Evolutionary conservation across 352 stramenopile genomes (phyloP).

Genomic region (Globisporangium spiculum): DNA sequence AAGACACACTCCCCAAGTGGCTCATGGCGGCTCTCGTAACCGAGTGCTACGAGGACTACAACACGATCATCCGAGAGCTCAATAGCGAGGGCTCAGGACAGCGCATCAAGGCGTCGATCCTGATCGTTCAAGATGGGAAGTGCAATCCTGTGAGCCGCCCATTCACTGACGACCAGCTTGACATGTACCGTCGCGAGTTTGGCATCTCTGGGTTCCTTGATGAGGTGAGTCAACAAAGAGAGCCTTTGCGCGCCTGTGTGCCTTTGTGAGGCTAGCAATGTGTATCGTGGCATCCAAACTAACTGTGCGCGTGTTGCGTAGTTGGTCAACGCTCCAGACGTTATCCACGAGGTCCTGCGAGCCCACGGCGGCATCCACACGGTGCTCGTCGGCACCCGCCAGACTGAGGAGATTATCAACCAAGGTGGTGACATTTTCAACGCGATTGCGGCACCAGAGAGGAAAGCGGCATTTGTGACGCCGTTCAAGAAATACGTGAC

Average conservation of each 20-base stretch:
- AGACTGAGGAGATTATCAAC: constrained; percentile 81
- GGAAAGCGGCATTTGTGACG: constrained; percentile 76
- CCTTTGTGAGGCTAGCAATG: neutral
- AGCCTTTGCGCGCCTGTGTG: neutral
- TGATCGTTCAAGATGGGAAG: constrained; percentile 63
- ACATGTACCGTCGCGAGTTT: constrained; percentile 42
- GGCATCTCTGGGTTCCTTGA: constrained; percentile 78
- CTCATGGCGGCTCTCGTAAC: constrained; percentile 69
- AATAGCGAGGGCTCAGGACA: constrained; percentile 42
- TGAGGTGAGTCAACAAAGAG: constrained; percentile 24
- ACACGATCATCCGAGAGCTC: constrained; percentile 68
- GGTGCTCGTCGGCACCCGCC: constrained; percentile 67
- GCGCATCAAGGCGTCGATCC: constrained; percentile 60
- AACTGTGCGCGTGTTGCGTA: neutral
- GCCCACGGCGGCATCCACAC: constrained; percentile 70
- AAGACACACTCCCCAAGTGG: constrained; percentile 82
- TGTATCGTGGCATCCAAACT: neutral
- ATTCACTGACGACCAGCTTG: constrained; percentile 59
- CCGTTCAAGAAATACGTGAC: constrained; percentile 87
- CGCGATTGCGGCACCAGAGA: constrained; percentile 44
- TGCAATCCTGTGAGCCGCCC: constrained; percentile 51
- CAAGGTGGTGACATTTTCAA: constrained; percentile 60
- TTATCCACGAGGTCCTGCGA: constrained; percentile 80
- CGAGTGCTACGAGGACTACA: constrained; percentile 82
- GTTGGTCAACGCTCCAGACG: constrained; percentile 72